These are phyloP conservation scores for Solanum lycopersicoides DNA, from an alignment of 257 asterid species.

Conservation along the genomic window DNA sequence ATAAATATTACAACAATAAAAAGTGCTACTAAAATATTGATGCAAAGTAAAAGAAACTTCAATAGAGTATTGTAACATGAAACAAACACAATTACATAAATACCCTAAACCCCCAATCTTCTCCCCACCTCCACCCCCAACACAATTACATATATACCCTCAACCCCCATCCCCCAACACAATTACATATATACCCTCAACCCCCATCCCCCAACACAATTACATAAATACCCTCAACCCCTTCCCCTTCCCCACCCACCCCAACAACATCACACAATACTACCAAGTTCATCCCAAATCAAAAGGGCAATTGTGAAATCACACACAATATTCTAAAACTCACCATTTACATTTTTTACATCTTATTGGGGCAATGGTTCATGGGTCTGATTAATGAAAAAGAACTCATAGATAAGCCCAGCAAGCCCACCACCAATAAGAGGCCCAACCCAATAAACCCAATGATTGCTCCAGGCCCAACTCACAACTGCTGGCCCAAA, in stretches of 20 bases:
- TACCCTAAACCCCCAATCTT: too few species aligned
- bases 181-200: background rate
- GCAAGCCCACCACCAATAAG: slow-evolving; percentile 43
- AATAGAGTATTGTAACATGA: background rate
- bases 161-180: too few species aligned
- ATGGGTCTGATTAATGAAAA: slow-evolving; percentile 25
- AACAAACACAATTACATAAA: background rate
- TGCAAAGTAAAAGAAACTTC: background rate
- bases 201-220: background rate
- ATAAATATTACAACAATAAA: background rate
- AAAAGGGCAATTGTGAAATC: background rate
- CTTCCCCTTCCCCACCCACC: background rate
- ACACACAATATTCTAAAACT: background rate
- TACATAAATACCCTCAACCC: background rate
- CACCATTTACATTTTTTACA: background rate
- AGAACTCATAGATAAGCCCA: slow-evolving; percentile 27
- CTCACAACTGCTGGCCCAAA: slow-evolving; percentile 38
- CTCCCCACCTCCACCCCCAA: too few species aligned
- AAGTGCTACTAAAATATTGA: background rate
- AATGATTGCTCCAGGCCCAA: slow-evolving; percentile 33
- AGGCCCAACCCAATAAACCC: slow-evolving; percentile 48
- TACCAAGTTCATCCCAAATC: background rate
- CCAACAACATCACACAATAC: background rate
- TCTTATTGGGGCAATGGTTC: slow-evolving; percentile 22
- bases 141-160: too few species aligned